A percentile compares a stretch with the other conserved stretches of the same genome.
Evolutionary conservation across 495 filamentous ascomycete genomes (phyloP).

Genomic region (Xylaria curta): DNA sequence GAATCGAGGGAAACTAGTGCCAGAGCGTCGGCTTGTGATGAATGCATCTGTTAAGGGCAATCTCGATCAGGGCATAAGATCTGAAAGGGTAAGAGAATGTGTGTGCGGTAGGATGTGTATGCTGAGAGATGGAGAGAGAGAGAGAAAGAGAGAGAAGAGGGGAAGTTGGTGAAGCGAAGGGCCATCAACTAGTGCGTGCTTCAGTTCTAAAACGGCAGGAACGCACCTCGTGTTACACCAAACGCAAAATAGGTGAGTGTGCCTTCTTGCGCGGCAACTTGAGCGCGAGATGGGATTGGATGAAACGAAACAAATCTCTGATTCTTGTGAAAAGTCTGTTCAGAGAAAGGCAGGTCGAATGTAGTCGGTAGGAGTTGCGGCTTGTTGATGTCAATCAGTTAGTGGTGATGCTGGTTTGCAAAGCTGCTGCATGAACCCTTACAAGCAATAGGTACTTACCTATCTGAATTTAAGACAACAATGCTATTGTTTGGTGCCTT

Average conservation of each 20-base stretch:
- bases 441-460: slow-evolving; percentile 3
- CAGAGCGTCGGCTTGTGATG: neutral
- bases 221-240: neutral
- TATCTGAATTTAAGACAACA: neutral
- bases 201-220: neutral
- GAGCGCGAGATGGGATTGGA: neutral
- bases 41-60: neutral
- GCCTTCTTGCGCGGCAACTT: neutral
- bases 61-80: neutral
- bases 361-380: neutral
- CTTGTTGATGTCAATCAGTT: neutral
- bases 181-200: neutral
- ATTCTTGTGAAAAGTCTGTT: neutral
- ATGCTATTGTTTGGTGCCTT: neutral
- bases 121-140: neutral
- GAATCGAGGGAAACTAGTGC: neutral
- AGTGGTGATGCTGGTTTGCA: neutral
- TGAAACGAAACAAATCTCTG: neutral
- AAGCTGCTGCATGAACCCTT: slow-evolving; percentile 1
- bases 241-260: neutral
- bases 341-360: neutral
- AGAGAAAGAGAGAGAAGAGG: too few species aligned
- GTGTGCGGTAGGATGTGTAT: neutral
- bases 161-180: neutral
- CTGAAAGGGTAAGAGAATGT: neutral